phyloP scores from a whole-genome alignment of 371 early-diverging fungal species.

The Modicella reniformis region DNA sequence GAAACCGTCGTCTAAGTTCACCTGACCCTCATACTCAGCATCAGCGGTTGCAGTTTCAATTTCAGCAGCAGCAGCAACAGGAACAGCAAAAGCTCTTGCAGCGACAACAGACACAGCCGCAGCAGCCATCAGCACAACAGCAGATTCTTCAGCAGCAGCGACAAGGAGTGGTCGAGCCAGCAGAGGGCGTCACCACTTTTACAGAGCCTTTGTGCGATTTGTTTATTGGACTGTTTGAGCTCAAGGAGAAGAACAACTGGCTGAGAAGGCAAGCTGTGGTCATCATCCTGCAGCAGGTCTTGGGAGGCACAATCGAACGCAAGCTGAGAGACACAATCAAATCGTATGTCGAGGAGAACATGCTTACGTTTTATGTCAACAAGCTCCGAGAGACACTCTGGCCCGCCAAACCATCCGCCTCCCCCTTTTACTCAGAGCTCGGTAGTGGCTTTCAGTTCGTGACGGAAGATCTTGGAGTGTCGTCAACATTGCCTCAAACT shows the following conservation, averaged over 20 bases:
- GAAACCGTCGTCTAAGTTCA: slow-evolving; percentile 46
- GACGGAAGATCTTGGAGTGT: slow-evolving; percentile 6
- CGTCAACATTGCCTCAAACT: slow-evolving; percentile 16
- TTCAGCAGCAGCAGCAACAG: slow-evolving; percentile 28
- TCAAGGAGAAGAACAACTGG: slow-evolving; percentile 88
- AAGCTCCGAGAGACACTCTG: slow-evolving; percentile 46
- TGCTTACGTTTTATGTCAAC: slow-evolving; percentile 46
- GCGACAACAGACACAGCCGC: slow-evolving; percentile 5
- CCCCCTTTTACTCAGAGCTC: background rate
- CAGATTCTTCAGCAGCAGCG: slow-evolving; percentile 11
- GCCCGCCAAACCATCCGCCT: slow-evolving; percentile 18
- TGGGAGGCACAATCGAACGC: slow-evolving; percentile 88
- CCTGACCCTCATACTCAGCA: slow-evolving; percentile 51
- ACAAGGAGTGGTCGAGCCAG: slow-evolving; percentile 51
- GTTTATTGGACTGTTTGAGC: slow-evolving; percentile 88
- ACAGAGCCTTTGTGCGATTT: slow-evolving; percentile 82
- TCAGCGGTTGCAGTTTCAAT: slow-evolving; percentile 25
- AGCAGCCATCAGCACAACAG: slow-evolving; percentile 20
- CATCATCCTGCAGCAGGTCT: slow-evolving; percentile 82
- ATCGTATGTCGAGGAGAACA: slow-evolving; percentile 39
- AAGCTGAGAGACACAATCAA: slow-evolving; percentile 53
- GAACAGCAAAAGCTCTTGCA: slow-evolving; percentile 28
- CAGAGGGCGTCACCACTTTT: slow-evolving; percentile 65
- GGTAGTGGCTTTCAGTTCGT: slow-evolving; percentile 31
- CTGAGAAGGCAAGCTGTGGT: slow-evolving; percentile 85